Base-by-base conservation (phyloP, 805 yeast genomes). In the Teunomyces cretensis region DNA sequence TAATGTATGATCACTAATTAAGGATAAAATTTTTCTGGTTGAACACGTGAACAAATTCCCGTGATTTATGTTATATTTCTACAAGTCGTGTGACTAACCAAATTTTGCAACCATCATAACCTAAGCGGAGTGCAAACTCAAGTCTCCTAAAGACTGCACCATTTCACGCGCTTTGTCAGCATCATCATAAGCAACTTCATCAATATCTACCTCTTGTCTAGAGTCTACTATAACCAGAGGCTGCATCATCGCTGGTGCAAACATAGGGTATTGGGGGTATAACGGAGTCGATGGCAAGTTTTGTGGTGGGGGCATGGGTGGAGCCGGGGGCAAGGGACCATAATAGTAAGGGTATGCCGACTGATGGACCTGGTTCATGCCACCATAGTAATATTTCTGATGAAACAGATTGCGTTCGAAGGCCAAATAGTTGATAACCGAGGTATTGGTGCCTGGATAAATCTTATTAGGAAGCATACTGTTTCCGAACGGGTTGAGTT, bases 381-480 rank as follows among this genome's bases (percentile, higher is more conserved):
- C 31, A 1, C 64, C 62, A 45, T 62, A 65, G 44, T 62, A 65
- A 41, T 59, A 57, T 44, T 61, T 56, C 28, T 63, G 68, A 41
- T 65, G 69, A 37, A 59, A 56, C 54, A 57, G 58, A 44, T 60
- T 62, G 40, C 69, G 46, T 44, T 65, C 70, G 43, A 62, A 58
- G 6, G 69, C 71, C 19, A 67, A 49, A 35, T 54, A 53, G 13
- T 59, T 54, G 13, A 48, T 28, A 27, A 45, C 41, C 17, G 37
- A 63, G 30, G 30, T 42, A n/a, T 26, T 26, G 28, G 28, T 26
- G 9, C 46, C 48, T 28, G 33, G 43, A 15, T 39, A 41, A 37
- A 19, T 39, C 28, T 41, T 48, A 15, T 16, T 38, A 22, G 38
- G 27, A n/a, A 24, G n/a, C 38, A 35, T 13, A 22, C 17, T 35